These are phyloP conservation scores for Lathyrus sativus DNA, from an alignment of 306 rosid species.

Conservation along the genomic window DNA sequence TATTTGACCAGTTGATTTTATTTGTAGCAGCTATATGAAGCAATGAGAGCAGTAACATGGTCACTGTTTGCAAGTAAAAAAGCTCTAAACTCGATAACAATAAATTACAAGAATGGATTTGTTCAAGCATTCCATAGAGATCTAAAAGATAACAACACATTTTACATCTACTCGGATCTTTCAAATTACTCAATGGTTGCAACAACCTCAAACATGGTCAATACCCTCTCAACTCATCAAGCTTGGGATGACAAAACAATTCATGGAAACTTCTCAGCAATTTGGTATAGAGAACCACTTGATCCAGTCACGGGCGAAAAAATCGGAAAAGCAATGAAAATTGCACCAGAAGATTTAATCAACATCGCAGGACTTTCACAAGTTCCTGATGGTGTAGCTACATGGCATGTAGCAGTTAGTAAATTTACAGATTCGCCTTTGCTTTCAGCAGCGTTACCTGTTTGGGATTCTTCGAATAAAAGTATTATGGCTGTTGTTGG, in stretches of 20 bases:
- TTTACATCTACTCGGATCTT: constrained; percentile 88
- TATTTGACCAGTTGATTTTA: constrained; percentile 29
- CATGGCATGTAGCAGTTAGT: constrained; percentile 98
- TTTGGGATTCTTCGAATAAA: constrained; percentile 78
- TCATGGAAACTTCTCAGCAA: constrained; percentile 77
- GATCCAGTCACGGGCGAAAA: constrained; percentile 86
- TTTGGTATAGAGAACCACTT: constrained; percentile 92
- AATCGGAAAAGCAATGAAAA: constrained; percentile 79
- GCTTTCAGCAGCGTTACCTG: constrained; percentile 97
- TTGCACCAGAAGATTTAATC: constrained; percentile 88
- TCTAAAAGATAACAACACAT: constrained; percentile 79
- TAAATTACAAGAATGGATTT: constrained; percentile 88
- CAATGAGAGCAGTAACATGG: constrained; percentile 91
- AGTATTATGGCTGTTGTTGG: constrained; percentile 96
- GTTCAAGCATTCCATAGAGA: constrained; percentile 97
- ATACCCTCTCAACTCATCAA: constrained; percentile 49
- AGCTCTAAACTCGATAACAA: constrained; percentile 92
- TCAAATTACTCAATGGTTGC: constrained; percentile 80
- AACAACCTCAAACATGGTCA: constrained; percentile 37
- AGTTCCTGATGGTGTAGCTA: constrained; percentile 93
- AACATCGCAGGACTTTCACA: constrained; percentile 85
- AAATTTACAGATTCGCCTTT: constrained; percentile 89
- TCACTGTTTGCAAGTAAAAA: constrained; percentile 81
- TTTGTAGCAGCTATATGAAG: constrained; percentile 79
- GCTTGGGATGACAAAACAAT: constrained; percentile 67